Evolutionary conservation across 2,329 filamentous ascomycete genomes (phyloP).

Genomic region (Aspergillus viridinutans): DNA sequence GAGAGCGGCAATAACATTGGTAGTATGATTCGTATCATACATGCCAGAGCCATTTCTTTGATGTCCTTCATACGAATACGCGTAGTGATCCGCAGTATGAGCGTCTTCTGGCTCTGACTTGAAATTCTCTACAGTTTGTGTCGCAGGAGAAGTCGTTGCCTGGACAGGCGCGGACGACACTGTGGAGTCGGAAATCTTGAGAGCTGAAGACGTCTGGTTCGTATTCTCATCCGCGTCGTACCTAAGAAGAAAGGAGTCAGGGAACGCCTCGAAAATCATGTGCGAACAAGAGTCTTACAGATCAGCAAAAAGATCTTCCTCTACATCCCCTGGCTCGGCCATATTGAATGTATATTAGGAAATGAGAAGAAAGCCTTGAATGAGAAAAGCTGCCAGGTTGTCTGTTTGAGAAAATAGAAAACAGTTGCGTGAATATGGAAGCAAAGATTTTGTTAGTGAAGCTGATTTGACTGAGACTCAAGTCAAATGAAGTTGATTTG

Average conservation of each 20-base stretch:
- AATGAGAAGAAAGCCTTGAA: neutral
- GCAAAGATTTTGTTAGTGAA: neutral
- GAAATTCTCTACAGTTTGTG: conserved; percentile 29
- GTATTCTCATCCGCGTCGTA: conserved; percentile 64
- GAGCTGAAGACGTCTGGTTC: conserved; percentile 31
- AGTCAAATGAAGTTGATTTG: neutral
- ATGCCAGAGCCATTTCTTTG: conserved; percentile 25
- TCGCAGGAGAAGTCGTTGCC: conserved; percentile 27
- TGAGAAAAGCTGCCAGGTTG: neutral
- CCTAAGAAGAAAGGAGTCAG: conserved; percentile 36
- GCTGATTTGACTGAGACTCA: neutral
- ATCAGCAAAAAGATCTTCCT: conserved; percentile 94
- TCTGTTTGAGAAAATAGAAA: neutral
- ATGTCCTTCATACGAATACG: conserved; percentile 17
- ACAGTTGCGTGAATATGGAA: neutral
- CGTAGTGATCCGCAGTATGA: conserved; percentile 18
- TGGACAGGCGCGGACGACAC: conserved; percentile 28
- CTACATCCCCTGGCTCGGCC: conserved; percentile 76
- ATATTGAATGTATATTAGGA: conserved; percentile 46
- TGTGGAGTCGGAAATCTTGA: conserved; percentile 32
- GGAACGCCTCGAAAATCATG: neutral
- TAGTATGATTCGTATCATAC: conserved; percentile 19
- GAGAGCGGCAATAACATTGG: conserved; percentile 14
- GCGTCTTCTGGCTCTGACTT: conserved; percentile 24
- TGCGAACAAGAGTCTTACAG: conserved; percentile 58